Evolutionary conservation across 2,329 filamentous ascomycete genomes (phyloP), one percentile per base, ranked within the genome.

Genomic region (Grosmannia penicillata): DNA sequence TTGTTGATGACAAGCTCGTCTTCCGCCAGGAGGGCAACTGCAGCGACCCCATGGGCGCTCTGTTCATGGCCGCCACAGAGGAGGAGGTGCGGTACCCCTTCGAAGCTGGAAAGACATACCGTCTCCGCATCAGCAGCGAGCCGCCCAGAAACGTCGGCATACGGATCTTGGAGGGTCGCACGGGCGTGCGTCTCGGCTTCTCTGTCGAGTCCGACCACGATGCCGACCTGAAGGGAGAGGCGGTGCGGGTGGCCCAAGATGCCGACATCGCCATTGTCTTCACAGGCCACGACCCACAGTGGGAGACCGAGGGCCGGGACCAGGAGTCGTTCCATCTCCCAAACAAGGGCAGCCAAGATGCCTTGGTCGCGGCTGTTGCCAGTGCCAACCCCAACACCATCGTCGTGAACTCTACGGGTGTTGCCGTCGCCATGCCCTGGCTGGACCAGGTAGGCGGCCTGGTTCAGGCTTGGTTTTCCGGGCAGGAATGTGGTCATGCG

Each of bases 401-500:
- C 14, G 75, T 85, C 0, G 69, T 84, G 15, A 76, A 77, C 50
- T 75, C 80, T 44, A 78, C 75, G 1, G 77, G 75, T n/a, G 75
- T 74, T 5, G 75, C 77, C 0, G 68, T 82, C 14, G 67, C 69
- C 2, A 76, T 82, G 75, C 78, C 78, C 14, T 86, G 79, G 81
- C 71, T 64, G 1, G 62, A 72, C 45, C 56, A 64, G 18, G 75
- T 79, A 3, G 70, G 77, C 4, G 71, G 76, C 2, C 74, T 85
- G 23, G 51, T 86, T 1, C 79, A 85, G 51, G 70, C 74, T 0
- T 82, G 76, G 75, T 81, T 79, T 48, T 73, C 76, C 52, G 75
- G 78, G 2, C 73, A 82, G 52, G 76, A 82, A 56, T 71, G 74
- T 1, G 78, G 78, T 2, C 76, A 82, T 48, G 73, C 74, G 0